Percentiles rank a stretch among this genome's conserved stretches.
phyloP scores from a whole-genome alignment of 108 stramenopile species.

The Nitzschia putrida region DNA sequence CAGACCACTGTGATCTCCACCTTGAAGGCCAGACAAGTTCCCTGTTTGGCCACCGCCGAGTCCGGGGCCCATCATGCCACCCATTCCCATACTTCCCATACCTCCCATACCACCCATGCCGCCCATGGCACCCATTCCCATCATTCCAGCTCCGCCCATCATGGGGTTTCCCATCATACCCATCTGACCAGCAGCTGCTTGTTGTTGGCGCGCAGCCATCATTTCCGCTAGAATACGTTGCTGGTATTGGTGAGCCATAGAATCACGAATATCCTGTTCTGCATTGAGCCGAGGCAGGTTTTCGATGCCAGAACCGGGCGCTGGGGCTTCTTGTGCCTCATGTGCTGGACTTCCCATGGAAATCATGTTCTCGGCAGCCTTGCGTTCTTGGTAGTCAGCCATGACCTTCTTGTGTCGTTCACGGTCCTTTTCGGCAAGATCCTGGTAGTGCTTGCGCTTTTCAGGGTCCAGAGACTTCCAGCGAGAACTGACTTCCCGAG shows the following conservation, averaged over 20 bases:
- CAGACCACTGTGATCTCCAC: conserved; percentile 15
- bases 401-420: conserved; percentile 58
- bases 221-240: conserved; percentile 40
- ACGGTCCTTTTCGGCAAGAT: conserved; percentile 52
- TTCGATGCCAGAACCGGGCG: background rate
- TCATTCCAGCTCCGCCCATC: conserved; percentile 1
- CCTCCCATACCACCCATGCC: conserved; percentile 1
- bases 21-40: background rate
- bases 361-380: conserved; percentile 41
- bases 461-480: conserved; percentile 52
- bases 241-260: conserved; percentile 34
- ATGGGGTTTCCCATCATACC: conserved; percentile 10
- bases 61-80: conserved; percentile 11
- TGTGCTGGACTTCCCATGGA: conserved; percentile 28
- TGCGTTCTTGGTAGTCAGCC: conserved; percentile 42
- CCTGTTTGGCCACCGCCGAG: background rate
- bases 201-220: conserved; percentile 27
- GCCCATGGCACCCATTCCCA: conserved; percentile 26
- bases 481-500: conserved; percentile 57
- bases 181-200: background rate
- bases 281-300: background rate
- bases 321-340: conserved; percentile 14
- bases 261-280: conserved; percentile 29
- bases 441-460: conserved; percentile 39
- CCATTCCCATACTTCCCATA: conserved; percentile 17